Evolutionary conservation across 2,329 filamentous ascomycete species (phyloP), one percentile per base, ranked within the genome.

Genomic region (Hysterium pulicare): DNA sequence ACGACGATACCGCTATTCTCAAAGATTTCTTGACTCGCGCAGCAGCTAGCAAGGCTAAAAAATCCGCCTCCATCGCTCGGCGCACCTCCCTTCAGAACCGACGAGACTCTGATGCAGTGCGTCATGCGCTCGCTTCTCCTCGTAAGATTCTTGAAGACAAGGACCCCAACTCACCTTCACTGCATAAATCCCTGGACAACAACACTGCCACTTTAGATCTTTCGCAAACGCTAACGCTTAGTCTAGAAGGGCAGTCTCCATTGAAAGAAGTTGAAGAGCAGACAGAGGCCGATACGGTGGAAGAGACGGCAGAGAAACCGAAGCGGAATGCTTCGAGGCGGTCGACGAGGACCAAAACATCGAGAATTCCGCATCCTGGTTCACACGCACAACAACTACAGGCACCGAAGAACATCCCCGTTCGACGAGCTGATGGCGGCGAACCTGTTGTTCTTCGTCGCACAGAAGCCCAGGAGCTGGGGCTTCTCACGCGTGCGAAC

Each of bases 1-100:
- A 69, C 30, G 71, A 73, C 41, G 73, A 76, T 45, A 75, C 73
- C 6, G 72, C 71, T 1, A 54, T 74, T 13, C 58, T 76, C 4
- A 72, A 72, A 45, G 71, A 73, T 26, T 76, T 75, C 48, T 64
- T 76, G 32, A 71, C 59, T 15, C 70, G 72, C 7, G 71, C 71
- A n/a, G 71, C 68, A n/a, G 67, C 71, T 22, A 73, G 61, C 48
- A 75, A 72, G 50, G 59, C 68, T 15, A 47, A 39, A 41, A 67
- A 64, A 37, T 54, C 66, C 17, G 55, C 59, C 13, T 51, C 50
- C 9, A 59, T 62, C 15, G 50, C 60, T 26, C 67, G 66, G 32
- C 66, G 69, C 13, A 64, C 69, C 33, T 73, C 72, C 1, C 46
- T 74, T 4, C 63, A 67, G 26, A 72, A 75, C 38, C 65, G 71